Evolutionary conservation across 345 rosid genomes (phyloP).

Genomic region (Trapa incisa): DNA sequence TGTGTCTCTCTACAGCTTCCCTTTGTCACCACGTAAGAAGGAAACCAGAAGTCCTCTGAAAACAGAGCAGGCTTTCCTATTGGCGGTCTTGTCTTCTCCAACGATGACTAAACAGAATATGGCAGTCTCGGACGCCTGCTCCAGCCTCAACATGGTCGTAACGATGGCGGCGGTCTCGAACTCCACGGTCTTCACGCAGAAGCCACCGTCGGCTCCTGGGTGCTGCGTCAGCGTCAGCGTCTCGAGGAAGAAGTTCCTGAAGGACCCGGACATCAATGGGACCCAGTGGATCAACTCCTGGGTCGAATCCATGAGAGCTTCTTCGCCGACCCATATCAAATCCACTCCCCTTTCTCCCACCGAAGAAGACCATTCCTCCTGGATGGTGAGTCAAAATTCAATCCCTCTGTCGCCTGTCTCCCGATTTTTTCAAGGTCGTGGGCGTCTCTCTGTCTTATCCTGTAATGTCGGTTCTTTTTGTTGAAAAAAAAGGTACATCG

Average conservation of each 20-base stretch:
- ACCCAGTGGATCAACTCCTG: constrained; percentile 20
- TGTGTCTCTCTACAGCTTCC: neutral
- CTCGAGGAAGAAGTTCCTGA: constrained; percentile 16
- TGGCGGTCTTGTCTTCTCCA: neutral
- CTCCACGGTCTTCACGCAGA: constrained; percentile 15
- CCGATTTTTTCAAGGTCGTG: neutral
- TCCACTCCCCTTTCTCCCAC: constrained; percentile 2
- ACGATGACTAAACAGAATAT: constrained; percentile 28
- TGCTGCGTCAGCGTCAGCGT: constrained; percentile 14
- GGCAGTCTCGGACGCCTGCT: constrained; percentile 5
- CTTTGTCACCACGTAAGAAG: neutral
- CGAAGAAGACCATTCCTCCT: constrained; percentile 14
- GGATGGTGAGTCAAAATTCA: constrained; percentile 16
- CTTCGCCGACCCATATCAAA: constrained; percentile 28
- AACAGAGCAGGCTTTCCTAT: neutral
- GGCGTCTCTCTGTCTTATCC: neutral
- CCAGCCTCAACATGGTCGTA: constrained; percentile 5
- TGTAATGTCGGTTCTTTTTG: neutral
- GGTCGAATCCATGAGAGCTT: constrained; percentile 32
- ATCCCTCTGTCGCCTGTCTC: neutral
- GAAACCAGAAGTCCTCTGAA: too few species aligned
- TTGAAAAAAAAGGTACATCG: constrained; percentile 15
- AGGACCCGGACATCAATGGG: constrained; percentile 22
- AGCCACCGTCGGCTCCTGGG: constrained; percentile 21
- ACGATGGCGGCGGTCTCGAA: neutral